These are phyloP conservation scores for Mycena galopus DNA, from an alignment of 768 basidiomycete species.

Conservation along the genomic window DNA sequence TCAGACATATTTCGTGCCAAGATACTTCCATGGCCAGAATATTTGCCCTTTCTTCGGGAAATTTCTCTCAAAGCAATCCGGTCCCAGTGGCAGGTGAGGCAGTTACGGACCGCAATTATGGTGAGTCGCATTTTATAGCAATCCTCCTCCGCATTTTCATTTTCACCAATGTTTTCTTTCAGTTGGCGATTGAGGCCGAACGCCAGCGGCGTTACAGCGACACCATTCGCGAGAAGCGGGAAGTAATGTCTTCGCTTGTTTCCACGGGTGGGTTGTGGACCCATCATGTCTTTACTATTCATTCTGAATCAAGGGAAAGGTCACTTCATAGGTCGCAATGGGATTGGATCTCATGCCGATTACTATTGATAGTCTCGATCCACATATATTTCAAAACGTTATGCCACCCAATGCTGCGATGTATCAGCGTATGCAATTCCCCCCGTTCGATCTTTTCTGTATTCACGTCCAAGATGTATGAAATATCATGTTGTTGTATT, in stretches of 20 bases:
- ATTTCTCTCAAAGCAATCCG: constrained; percentile 21
- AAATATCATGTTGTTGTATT: no score
- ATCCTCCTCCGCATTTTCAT: background rate
- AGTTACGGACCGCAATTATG: constrained; percentile 8
- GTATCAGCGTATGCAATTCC: background rate
- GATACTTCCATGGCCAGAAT: constrained; percentile 1
- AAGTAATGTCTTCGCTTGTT: constrained; percentile 5
- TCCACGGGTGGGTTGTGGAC: background rate
- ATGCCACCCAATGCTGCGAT: background rate
- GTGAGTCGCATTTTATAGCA: background rate
- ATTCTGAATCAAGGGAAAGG: background rate
- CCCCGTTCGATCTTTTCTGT: background rate
- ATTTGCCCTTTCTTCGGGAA: constrained; percentile 2
- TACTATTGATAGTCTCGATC: background rate
- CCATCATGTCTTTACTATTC: background rate
- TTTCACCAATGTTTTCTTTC: background rate
- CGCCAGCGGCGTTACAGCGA: constrained; percentile 23
- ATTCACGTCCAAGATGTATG: background rate
- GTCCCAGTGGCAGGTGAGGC: constrained; percentile 11
- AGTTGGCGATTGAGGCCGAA: constrained; percentile 18
- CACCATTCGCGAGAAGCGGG: constrained; percentile 10
- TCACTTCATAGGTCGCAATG: background rate
- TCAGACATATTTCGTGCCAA: constrained; percentile 9
- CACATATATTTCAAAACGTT: background rate
- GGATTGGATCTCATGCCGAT: background rate